Base-by-base conservation (phyloP, 257 asterid species). In the Osmanthus fragrans region DNA sequence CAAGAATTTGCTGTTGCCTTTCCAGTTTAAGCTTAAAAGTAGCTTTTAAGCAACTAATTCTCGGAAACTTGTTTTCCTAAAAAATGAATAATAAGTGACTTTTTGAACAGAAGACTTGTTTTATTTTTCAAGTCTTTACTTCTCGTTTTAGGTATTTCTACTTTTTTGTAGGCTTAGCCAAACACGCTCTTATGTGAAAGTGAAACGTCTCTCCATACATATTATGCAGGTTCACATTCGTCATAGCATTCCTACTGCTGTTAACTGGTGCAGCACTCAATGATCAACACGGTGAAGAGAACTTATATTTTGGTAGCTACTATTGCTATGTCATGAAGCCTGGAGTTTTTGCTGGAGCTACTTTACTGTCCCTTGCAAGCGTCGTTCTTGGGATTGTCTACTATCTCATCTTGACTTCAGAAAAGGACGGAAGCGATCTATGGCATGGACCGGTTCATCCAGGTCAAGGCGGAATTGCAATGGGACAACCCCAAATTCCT, bases 261-360 rank as follows among this genome's bases (percentile, higher is more conserved):
- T 91, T 95, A 16, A 95, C 96, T 0, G 99, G 99, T 12, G 98
- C 99, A 37, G 97, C 98, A 9, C 91, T 93, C 45, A 95, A 95
- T 19, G 96, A 88, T 49, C 96, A 91, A 76, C 97, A 90, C 25
- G 94, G 96, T 1, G 93, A 89, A 36, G 97, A 93, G 85, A 90
- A 79, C 85, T 19, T 85, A 70, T 93, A 90, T 82, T 88, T 93
- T 47, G 88, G 89, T 78, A 88, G 81, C 80, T 89, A 90, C 83
- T 89, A 87, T 77, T 93, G 98, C 34, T 92, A 89, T 47, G 96
- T 91, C 34, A 94, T 91, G 27, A 95, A 90, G 83, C 91, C 91
- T 0, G 98, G 99, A 30, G 97, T 92, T 78, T 91, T 95, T 84
- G 94, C 96, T 30, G 98, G 92, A 81, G 98, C 99, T 70, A 86